These are phyloP conservation scores for Nicotiana otophora DNA, from an alignment of 257 asterid genomes.

Conservation along the genomic window DNA sequence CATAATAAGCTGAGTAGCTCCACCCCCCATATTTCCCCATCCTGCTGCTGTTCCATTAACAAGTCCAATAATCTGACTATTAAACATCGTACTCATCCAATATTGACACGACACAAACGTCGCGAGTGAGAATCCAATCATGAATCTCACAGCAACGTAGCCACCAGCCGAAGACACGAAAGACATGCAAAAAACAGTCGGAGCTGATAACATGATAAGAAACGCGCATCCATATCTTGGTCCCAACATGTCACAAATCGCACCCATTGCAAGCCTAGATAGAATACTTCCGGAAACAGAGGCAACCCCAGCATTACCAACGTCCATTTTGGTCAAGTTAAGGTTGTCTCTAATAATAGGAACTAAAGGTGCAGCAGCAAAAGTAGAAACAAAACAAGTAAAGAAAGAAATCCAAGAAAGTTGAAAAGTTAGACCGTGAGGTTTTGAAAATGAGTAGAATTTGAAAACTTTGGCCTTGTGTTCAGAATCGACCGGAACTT, in stretches of 20 bases:
- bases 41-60: conserved; percentile 28
- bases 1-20: conserved; percentile 28
- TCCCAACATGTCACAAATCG: conserved; percentile 24
- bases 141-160: conserved; percentile 25
- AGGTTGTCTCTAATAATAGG: conserved; percentile 29
- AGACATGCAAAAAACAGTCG: conserved; percentile 30
- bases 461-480: conserved; percentile 26
- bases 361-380: conserved; percentile 28
- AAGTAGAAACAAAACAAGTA: conserved; percentile 28
- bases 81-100: conserved; percentile 14
- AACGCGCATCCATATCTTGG: conserved; percentile 33
- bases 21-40: conserved; percentile 31
- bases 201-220: conserved; percentile 25
- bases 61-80: conserved; percentile 20
- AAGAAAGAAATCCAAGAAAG: conserved; percentile 28
- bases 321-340: conserved; percentile 19
- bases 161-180: conserved; percentile 27
- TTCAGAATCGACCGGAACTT: conserved; percentile 28
- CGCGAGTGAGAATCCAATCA: conserved; percentile 29
- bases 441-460: conserved; percentile 24
- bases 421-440: conserved; percentile 30
- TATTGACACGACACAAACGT: conserved; percentile 30
- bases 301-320: conserved; percentile 35
- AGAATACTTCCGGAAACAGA: conserved; percentile 31
- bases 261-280: conserved; percentile 31